Evolutionary conservation across 805 yeast genomes (phyloP).

Genomic region (Saccharomycopsis vini): DNA sequence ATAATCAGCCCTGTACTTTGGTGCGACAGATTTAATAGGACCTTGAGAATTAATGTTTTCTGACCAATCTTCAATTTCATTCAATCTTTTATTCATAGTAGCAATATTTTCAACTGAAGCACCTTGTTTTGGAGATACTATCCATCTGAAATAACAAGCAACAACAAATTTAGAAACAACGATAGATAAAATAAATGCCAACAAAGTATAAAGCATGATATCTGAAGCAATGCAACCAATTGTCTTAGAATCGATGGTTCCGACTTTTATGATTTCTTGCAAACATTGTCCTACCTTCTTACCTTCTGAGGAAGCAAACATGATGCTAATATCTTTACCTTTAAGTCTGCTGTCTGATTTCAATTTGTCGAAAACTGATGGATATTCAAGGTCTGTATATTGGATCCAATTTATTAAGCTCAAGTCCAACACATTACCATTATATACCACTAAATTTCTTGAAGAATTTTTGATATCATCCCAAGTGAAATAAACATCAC

Average conservation of each 20-base stretch:
- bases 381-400: slow-evolving; percentile 59
- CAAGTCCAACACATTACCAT: slow-evolving; percentile 83
- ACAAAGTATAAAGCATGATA: slow-evolving; percentile 70
- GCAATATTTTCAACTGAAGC: slow-evolving; percentile 53
- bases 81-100: slow-evolving; percentile 53
- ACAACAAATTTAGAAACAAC: slow-evolving; percentile 69
- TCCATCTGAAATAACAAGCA: slow-evolving; percentile 88
- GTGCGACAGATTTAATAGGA: slow-evolving; percentile 44
- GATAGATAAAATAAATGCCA: slow-evolving; percentile 76
- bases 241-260: slow-evolving; percentile 78
- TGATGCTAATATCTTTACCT: slow-evolving; percentile 77
- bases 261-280: slow-evolving; percentile 79
- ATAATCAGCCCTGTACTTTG: slow-evolving; percentile 43
- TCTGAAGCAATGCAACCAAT: slow-evolving; percentile 91
- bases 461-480: slow-evolving; percentile 62
- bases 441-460: slow-evolving; percentile 77
- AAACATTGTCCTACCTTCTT: slow-evolving; percentile 74
- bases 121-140: slow-evolving; percentile 71
- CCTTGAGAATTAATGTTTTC: slow-evolving; percentile 48
- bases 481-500: slow-evolving; percentile 86
- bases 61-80: slow-evolving; percentile 79
- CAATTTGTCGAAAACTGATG: slow-evolving; percentile 59
- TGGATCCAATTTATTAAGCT: slow-evolving; percentile 69
- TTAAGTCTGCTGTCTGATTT: slow-evolving; percentile 42
- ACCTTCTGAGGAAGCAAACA: slow-evolving; percentile 55